Evolutionary conservation across 164 flowering plant genomes (phyloP).

Genomic region (Umbilicus rupestris): DNA sequence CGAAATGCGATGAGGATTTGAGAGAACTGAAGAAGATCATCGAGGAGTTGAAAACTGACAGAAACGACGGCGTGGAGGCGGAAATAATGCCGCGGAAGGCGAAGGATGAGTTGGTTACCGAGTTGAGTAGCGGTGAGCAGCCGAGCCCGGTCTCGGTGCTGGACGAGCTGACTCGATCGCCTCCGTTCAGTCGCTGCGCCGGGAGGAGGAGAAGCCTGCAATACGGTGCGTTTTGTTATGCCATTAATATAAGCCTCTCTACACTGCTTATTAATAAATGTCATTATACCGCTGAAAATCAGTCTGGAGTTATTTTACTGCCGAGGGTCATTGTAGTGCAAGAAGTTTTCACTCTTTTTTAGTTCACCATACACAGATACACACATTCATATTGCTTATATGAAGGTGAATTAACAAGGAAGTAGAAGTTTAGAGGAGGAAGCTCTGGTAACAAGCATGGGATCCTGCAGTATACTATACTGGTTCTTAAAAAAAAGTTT

Average conservation of each 20-base stretch:
- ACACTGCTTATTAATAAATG: background rate
- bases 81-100: background rate
- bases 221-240: conserved; percentile 11
- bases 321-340: background rate
- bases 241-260: background rate
- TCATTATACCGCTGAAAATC: background rate
- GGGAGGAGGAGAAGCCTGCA: background rate
- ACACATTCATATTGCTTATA: background rate
- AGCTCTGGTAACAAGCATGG: background rate
- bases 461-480: background rate
- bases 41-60: conserved; percentile 29
- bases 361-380: background rate
- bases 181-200: conserved; percentile 5
- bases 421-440: background rate
- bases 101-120: conserved; percentile 14
- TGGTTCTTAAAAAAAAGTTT: background rate
- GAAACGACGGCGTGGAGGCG: background rate
- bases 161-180: conserved; percentile 17
- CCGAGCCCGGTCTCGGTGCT: conserved; percentile 62
- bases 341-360: no score
- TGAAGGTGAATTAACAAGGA: background rate
- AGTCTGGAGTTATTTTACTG: background rate
- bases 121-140: conserved; percentile 27
- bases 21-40: conserved; percentile 56
- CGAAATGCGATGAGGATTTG: conserved; percentile 74